A percentile compares a stretch with the other conserved stretches of the same genome.
These are phyloP conservation scores for Chlorella sorokiniana DNA, from an alignment of 139 green algal genomes.

Conservation along the genomic window DNA sequence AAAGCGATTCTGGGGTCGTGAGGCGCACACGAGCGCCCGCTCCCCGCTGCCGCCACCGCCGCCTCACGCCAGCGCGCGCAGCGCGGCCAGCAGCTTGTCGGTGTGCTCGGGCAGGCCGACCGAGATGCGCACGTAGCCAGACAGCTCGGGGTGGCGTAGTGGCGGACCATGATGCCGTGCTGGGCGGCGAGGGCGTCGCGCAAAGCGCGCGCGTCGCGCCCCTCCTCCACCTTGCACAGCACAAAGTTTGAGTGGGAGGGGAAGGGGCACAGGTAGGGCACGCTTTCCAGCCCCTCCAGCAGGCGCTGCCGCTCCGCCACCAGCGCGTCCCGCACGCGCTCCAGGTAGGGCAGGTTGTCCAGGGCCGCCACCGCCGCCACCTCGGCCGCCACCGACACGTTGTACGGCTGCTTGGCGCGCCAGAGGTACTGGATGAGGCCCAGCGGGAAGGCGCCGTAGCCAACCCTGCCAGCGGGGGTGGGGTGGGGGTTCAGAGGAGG, in stretches of 20 bases:
- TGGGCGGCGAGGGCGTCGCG: slow-evolving; percentile 83
- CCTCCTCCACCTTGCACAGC: slow-evolving; percentile 81
- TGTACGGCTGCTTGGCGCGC: slow-evolving; percentile 99
- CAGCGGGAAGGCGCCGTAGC: slow-evolving; percentile 71
- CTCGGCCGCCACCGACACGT: slow-evolving; percentile 95
- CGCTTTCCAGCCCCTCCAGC: slow-evolving; percentile 55
- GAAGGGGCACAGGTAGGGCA: slow-evolving; percentile 92
- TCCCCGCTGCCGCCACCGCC: neutral
- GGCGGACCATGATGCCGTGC: slow-evolving; percentile 84
- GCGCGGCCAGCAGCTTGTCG: slow-evolving; percentile 77
- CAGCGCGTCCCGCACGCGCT: slow-evolving; percentile 80
- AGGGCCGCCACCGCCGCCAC: slow-evolving; percentile 80
- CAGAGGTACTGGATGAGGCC: slow-evolving; percentile 91
- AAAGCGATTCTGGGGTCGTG: neutral
- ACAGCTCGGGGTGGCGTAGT: slow-evolving; percentile 94
- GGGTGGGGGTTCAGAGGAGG: neutral
- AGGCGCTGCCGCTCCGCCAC: slow-evolving; percentile 85
- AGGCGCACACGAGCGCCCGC: neutral
- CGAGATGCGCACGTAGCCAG: slow-evolving; percentile 90
- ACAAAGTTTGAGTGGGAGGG: slow-evolving; percentile 96
- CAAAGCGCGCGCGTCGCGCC: slow-evolving; percentile 75
- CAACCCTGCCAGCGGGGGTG: slow-evolving; percentile 45
- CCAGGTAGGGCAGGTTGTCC: slow-evolving; percentile 75
- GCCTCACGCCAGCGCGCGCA: slow-evolving; percentile 43
- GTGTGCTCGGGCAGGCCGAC: slow-evolving; percentile 97